Base-by-base conservation (phyloP, 768 basidiomycete genomes). In the Tricholoma saponaceum region DNA sequence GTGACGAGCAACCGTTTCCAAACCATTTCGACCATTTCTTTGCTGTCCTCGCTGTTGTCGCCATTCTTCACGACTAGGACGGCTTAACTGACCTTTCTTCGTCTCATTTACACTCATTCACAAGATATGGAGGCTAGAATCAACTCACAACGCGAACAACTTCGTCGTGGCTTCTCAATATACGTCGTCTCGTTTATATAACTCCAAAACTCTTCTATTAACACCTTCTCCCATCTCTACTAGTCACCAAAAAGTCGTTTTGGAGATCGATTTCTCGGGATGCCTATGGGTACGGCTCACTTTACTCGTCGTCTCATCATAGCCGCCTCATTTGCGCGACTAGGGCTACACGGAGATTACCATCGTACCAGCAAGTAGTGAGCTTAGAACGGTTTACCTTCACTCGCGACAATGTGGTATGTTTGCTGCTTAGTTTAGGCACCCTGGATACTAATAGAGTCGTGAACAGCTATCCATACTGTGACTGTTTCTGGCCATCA, bases 261-360 rank as follows among this genome's bases (percentile, higher is more conserved):
- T 98, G 63, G 93, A 96, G 75, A 85, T 98, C 60, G 92, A 95
- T 78, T 94, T 97, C 71, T 81, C 87, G 7, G 96, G 96, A 20
- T 79, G 80, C 67, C 80, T 95, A 66, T 90, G 89, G 83, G 95
- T 91, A 74, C 62, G 84, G 68, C 32, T 53, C 43, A 41, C 46
- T 56, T 26, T 16, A 5, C 14, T 52, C 54, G 52, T 56, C 53
- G 18, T 35, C 54, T 55, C 44, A 26, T 54, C 25, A 33, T 44
- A 20, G 51, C 44, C 53, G 61, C 62, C 23, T 71, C 62, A 67
- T 68, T 56, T 51, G 44, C 60, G 59, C 33, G 57, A 57, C 51
- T 60, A 95, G 93, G 95, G 94, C 59, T 95, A 94, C 70, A 96
- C 95, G 10, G 93, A 96, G 74, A 84, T 99, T 63, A 93, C 92